phyloP scores from a whole-genome alignment of 352 stramenopile species.

The Pythium dissimile region DNA sequence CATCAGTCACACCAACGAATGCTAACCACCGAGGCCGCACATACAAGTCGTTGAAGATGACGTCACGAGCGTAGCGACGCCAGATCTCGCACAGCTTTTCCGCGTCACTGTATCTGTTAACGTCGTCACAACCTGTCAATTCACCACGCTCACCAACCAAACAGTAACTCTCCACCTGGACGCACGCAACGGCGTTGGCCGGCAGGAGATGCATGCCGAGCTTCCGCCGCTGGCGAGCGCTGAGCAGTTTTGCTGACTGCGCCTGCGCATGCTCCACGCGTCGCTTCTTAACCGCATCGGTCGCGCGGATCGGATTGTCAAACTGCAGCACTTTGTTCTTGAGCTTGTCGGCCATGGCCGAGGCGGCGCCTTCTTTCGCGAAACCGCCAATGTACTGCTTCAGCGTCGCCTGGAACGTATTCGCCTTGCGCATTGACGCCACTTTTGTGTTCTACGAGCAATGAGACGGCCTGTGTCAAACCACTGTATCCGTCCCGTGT shows the following conservation, averaged over 20 bases:
- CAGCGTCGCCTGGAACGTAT: conserved; percentile 16
- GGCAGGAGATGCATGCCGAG: conserved; percentile 50
- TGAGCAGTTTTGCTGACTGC: conserved; percentile 57
- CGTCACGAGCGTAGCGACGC: conserved; percentile 52
- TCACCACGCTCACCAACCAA: too few relatives aligned
- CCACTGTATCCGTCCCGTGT: background rate
- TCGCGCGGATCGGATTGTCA: conserved; percentile 63
- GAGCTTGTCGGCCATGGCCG: conserved; percentile 40
- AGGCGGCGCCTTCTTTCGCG: conserved; percentile 9
- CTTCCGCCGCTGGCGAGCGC: conserved; percentile 52
- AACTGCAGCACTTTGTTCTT: conserved; percentile 80
- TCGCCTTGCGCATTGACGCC: conserved; percentile 19
- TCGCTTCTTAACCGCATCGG: conserved; percentile 22
- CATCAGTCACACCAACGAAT: too few relatives aligned
- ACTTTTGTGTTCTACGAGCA: background rate
- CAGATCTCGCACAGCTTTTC: conserved; percentile 66
- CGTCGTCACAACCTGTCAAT: too few relatives aligned
- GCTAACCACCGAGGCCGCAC: background rate
- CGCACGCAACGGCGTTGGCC: conserved; percentile 43
- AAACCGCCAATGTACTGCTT: conserved; percentile 38
- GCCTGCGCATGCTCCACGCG: conserved; percentile 30
- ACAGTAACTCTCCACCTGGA: background rate
- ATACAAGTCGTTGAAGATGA: conserved; percentile 42
- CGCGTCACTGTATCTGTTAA: conserved; percentile 36
- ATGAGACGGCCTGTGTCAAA: conserved; percentile 13